phyloP scores from a whole-genome alignment of 2,329 filamentous ascomycete species.

The Colletotrichum sp. region DNA sequence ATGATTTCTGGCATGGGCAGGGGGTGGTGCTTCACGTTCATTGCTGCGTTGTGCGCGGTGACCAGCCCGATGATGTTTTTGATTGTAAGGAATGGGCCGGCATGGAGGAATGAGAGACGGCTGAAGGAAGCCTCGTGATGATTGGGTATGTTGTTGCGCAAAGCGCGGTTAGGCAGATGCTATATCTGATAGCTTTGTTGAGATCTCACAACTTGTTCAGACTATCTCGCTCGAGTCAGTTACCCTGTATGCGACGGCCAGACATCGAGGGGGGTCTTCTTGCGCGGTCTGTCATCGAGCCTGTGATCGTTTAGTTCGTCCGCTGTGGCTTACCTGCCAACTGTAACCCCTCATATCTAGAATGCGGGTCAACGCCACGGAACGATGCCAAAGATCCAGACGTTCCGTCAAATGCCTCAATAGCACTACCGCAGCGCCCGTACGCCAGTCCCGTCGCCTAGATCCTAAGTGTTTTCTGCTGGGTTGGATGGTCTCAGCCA shows the following conservation, averaged over 20 bases:
- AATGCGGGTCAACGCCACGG: background rate
- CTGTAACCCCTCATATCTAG: background rate
- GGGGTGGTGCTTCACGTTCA: constrained; percentile 68
- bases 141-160: background rate
- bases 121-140: constrained; percentile 29
- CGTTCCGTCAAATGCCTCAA: background rate
- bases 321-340: background rate
- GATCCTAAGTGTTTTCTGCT: background rate
- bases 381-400: background rate
- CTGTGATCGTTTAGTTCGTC: background rate
- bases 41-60: constrained; percentile 54
- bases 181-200: background rate
- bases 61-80: constrained; percentile 55
- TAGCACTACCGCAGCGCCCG: background rate
- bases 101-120: constrained; percentile 56
- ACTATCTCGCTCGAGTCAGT: background rate
- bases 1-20: constrained; percentile 63
- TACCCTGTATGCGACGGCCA: background rate
- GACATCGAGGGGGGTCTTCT: background rate
- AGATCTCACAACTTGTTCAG: background rate
- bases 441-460: background rate
- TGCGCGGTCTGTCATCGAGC: background rate
- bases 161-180: background rate
- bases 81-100: constrained; percentile 52
- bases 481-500: background rate